A percentile compares a stretch with the other conserved stretches of the same genome.
These are phyloP conservation scores for Botrytis byssoidea DNA, from an alignment of 2,329 filamentous ascomycete species.

Conservation along the genomic window DNA sequence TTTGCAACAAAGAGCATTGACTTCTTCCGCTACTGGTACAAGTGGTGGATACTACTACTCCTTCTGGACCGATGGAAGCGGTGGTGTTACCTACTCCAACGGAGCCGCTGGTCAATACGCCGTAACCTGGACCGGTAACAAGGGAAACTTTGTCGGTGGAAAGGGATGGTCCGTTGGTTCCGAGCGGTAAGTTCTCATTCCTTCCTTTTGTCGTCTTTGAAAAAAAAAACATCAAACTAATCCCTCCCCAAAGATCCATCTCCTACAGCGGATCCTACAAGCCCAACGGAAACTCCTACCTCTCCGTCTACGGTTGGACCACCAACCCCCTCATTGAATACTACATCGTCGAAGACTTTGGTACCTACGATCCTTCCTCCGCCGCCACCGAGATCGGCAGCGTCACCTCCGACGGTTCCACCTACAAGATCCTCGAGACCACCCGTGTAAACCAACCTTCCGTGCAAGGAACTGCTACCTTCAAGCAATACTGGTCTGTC, in stretches of 20 bases:
- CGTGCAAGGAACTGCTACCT: slow-evolving; percentile 52
- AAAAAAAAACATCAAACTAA: not conserved
- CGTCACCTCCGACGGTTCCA: slow-evolving; percentile 51
- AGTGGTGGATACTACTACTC: slow-evolving; percentile 49
- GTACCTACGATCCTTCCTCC: slow-evolving; percentile 50
- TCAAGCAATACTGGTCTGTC: slow-evolving; percentile 55
- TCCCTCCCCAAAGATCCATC: slow-evolving; percentile 37
- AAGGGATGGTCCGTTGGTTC: slow-evolving; percentile 50
- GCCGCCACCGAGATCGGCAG: slow-evolving; percentile 50
- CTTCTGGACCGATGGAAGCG: slow-evolving; percentile 55
- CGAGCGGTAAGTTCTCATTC: slow-evolving; percentile 25
- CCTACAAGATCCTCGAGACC: slow-evolving; percentile 48
- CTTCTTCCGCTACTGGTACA: slow-evolving; percentile 18
- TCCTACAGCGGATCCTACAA: slow-evolving; percentile 45
- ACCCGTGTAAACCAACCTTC: slow-evolving; percentile 41
- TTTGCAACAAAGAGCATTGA: not conserved
- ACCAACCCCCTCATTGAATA: slow-evolving; percentile 37
- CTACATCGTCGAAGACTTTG: slow-evolving; percentile 56
- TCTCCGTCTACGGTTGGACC: slow-evolving; percentile 59
- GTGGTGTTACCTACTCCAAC: slow-evolving; percentile 54
- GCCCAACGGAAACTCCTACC: slow-evolving; percentile 47
- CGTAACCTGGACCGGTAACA: slow-evolving; percentile 48
- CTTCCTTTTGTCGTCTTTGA: not conserved
- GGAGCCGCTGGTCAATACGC: slow-evolving; percentile 50
- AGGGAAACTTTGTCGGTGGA: slow-evolving; percentile 47